Conservation (phyloP, 164 flowering plant species). For the Euptelea pleiosperma region DNA sequence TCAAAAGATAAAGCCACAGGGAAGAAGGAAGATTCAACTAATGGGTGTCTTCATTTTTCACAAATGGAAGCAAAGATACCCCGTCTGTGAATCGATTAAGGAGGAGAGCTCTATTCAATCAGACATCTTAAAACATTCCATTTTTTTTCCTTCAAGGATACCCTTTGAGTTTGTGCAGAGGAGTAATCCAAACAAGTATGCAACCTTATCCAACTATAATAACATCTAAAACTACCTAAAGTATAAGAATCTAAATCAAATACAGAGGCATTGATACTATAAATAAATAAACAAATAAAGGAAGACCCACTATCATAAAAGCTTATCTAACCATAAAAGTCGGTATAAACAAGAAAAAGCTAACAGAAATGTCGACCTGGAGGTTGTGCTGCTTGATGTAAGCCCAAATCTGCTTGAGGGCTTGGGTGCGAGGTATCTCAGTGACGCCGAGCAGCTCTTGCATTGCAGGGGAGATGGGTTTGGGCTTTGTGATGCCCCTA, state of each 20-base stretch:
- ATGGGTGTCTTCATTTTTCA: too few relatives aligned
- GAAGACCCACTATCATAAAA: background rate
- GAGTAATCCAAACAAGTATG: background rate
- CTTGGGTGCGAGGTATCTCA: slow-evolving; percentile 88
- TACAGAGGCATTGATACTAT: background rate
- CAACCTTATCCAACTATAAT: slow-evolving; percentile 12
- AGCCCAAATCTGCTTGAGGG: slow-evolving; percentile 87
- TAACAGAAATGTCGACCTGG: slow-evolving; percentile 44
- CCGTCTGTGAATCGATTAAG: background rate
- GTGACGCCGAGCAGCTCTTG: slow-evolving; percentile 65
- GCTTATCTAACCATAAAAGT: background rate
- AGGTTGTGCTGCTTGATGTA: slow-evolving; percentile 78
- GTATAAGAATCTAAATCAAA: background rate
- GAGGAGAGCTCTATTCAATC: too few relatives aligned
- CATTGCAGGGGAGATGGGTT: slow-evolving; percentile 68
- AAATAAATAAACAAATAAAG: background rate
- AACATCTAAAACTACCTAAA: background rate
- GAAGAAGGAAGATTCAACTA: background rate
- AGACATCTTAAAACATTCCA: too few relatives aligned
- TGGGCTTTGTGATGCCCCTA: slow-evolving; percentile 79
- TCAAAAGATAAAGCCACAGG: background rate
- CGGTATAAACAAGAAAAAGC: background rate
- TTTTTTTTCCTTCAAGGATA: too few relatives aligned
- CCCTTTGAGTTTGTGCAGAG: too few relatives aligned
- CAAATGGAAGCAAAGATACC: background rate